A percentile compares a stretch with the other conserved stretches of the same genome.
phyloP scores from a whole-genome alignment of 2,329 filamentous ascomycete species.

The Aschersonia sp. region DNA sequence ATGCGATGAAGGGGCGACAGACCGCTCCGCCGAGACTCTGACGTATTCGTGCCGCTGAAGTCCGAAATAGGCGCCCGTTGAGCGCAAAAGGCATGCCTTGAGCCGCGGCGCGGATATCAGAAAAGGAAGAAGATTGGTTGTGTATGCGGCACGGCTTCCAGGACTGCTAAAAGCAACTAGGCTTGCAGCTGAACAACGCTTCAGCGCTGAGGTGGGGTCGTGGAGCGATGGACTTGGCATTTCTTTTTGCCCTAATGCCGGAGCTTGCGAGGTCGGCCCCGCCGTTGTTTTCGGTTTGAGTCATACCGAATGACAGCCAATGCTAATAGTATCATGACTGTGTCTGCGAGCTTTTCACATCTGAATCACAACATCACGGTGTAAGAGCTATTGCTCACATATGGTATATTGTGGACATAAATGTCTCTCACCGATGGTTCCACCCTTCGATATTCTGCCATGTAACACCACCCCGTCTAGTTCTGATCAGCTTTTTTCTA shows the following conservation, averaged over 20 bases:
- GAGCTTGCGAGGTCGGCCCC: too few species aligned
- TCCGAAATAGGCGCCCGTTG: constrained; percentile 3
- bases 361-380: too few species aligned
- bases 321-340: too few species aligned
- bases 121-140: constrained; percentile 2
- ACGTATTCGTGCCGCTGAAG: constrained; percentile 1
- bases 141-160: constrained; percentile 1
- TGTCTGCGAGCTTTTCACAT: too few species aligned
- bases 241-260: neutral
- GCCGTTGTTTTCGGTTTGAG: too few species aligned
- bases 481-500: too few species aligned
- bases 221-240: neutral
- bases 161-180: neutral
- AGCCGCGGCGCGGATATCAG: constrained; percentile 1
- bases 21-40: neutral
- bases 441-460: too few species aligned
- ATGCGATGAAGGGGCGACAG: constrained; percentile 2
- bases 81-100: constrained; percentile 8
- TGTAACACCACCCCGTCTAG: too few species aligned
- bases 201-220: neutral
- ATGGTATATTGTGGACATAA: too few species aligned
- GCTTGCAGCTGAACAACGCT: constrained; percentile 5
- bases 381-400: too few species aligned
- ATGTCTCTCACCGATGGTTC: too few species aligned
- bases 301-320: too few species aligned